Evolutionary conservation across 2,329 filamentous ascomycete species (phyloP), one percentile per base, ranked within the genome.

Genomic region (Cordyceps tenuipes): DNA sequence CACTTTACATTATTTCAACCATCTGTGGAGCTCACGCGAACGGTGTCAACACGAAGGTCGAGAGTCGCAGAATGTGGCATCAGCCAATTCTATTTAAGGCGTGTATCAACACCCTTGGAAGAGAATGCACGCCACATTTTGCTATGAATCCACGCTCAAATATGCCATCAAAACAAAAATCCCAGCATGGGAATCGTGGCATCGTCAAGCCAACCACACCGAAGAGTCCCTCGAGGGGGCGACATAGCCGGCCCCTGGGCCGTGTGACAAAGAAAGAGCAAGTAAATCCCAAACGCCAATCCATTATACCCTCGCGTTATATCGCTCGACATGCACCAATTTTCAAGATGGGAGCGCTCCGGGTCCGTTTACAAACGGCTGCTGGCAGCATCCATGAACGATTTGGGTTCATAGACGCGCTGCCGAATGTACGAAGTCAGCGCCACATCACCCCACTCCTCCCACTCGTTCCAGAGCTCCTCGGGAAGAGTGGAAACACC

Each of bases 401-500:
- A 73, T 58, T 72, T 65, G n/a, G 84, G 84, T 68, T 87, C 79
- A 68, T 87, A 87, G 65, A 85, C 76, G 65, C 72, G 77, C 65
- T 79, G 73, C 77, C 82, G 81, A 75, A 87, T 86, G 74, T 72
- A 86, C 62, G 77, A 76, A 47, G 76, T 82, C 66, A 87, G 73
- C 58, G 81, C 80, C 43, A 85, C 82, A 66, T 87, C 84, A 56
- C 84, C 84, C 84, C 84, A 86, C 73, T 87, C 84, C 73, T 87
- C 84, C 83, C 87, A 91, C 71, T 87, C 84, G 62, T 85, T 75
- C 80, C 90, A 88, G 70, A 88, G 81, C 64, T 81, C 80, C 64
- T 92, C 88, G 56, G 80, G 79, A 59, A 91, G 76, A 63, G 76
- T 75, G 68, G 87, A 87, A 55, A 96, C 89, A 63, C 89, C 88